Evolutionary conservation across 2,329 filamentous ascomycete genomes (phyloP).

Genomic region (Cercospora brassicicola): DNA sequence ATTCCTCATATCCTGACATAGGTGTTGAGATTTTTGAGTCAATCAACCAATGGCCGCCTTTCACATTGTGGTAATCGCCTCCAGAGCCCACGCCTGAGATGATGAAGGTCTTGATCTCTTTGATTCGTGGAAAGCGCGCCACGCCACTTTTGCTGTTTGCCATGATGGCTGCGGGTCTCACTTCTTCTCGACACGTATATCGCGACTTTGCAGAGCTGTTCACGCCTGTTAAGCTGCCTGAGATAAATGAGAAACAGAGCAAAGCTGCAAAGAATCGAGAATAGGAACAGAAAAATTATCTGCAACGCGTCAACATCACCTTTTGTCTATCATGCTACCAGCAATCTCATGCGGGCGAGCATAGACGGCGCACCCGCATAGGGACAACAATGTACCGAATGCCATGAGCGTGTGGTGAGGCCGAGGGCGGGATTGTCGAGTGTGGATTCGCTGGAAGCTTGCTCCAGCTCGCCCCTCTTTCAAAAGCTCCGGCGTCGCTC

Average conservation of each 20-base stretch:
- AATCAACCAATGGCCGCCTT: conserved; percentile 73
- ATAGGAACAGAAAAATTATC: neutral
- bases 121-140: conserved; percentile 70
- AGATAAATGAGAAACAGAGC: neutral
- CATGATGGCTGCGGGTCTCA: conserved; percentile 26
- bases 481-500: conserved; percentile 14
- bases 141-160: conserved; percentile 41
- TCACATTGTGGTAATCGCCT: conserved; percentile 90
- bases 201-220: neutral
- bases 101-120: conserved; percentile 70
- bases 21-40: conserved; percentile 91
- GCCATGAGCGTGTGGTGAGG: neutral
- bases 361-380: neutral
- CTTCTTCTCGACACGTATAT: neutral
- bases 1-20: conserved; percentile 85
- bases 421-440: conserved; percentile 6
- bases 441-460: conserved; percentile 14
- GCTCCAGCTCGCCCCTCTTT: conserved; percentile 14
- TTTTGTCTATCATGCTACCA: conserved; percentile 5
- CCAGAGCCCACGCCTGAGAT: conserved; percentile 65
- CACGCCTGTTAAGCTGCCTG: neutral
- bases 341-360: neutral
- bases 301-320: neutral
- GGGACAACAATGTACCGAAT: conserved; percentile 14
- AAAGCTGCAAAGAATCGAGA: neutral